Percentiles rank a stretch among this genome's conserved stretches.
phyloP scores from a whole-genome alignment of 1,284 basidiomycete species.

The Athelia sp. region DNA sequence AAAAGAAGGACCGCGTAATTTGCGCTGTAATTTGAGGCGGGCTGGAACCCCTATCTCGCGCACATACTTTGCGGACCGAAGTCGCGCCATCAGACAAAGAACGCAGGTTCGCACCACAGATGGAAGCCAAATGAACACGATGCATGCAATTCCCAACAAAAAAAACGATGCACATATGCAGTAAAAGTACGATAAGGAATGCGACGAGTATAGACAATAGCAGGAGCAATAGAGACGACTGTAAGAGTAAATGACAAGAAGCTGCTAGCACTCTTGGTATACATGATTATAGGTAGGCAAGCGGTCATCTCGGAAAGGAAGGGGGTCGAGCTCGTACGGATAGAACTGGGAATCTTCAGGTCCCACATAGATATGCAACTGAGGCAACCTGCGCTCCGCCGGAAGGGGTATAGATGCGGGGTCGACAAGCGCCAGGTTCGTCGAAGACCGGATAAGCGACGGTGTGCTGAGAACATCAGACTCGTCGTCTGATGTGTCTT shows the following conservation, averaged over 20 bases:
- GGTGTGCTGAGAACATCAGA: conserved; percentile 65
- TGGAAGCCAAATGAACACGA: not conserved
- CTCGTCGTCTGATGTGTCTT: conserved; percentile 76
- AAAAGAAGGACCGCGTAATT: not conserved
- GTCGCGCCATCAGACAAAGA: not conserved
- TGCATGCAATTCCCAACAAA: conserved; percentile 2
- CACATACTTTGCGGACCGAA: not conserved
- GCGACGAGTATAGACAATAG: conserved; percentile 1
- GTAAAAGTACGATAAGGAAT: conserved; percentile 3
- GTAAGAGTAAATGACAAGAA: conserved; percentile 18
- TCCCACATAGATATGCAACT: conserved; percentile 57
- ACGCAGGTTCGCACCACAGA: not conserved
- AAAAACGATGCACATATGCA: conserved; percentile 2
- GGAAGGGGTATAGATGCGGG: conserved; percentile 46
- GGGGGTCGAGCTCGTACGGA: conserved; percentile 60
- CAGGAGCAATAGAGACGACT: conserved; percentile 11
- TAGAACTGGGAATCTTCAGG: conserved; percentile 55
- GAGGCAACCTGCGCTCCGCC: conserved; percentile 41
- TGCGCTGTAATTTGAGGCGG: not conserved
- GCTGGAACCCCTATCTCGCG: no score
- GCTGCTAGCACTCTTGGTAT: conserved; percentile 59
- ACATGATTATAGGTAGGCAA: conserved; percentile 37
- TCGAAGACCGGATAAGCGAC: conserved; percentile 45
- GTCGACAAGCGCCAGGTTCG: conserved; percentile 40
- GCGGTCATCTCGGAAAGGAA: conserved; percentile 55